phyloP scores from a whole-genome alignment of 2,329 filamentous ascomycete genomes.

The Hypoxylon sp. region DNA sequence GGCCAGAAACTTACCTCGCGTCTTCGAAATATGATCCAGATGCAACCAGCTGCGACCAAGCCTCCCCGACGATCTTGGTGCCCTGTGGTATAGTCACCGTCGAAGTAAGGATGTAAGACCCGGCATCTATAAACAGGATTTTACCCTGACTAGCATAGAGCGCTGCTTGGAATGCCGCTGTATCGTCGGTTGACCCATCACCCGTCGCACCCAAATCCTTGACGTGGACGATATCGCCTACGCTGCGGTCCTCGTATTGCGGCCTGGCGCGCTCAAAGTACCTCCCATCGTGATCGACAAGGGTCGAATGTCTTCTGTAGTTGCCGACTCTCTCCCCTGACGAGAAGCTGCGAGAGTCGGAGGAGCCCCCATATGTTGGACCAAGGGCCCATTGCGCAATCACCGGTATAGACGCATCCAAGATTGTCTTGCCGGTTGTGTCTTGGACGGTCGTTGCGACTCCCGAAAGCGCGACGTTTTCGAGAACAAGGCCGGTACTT shows the following conservation, averaged over 20 bases:
- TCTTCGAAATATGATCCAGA: slow-evolving; percentile 71
- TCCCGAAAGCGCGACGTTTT: too few species aligned
- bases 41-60: slow-evolving; percentile 78
- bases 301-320: too few species aligned
- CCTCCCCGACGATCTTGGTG: slow-evolving; percentile 77
- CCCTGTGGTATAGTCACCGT: slow-evolving; percentile 68
- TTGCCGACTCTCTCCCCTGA: too few species aligned
- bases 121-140: slow-evolving; percentile 8
- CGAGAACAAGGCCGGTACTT: too few species aligned
- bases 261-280: slow-evolving; percentile 51
- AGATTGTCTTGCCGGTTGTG: too few species aligned
- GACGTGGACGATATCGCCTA: slow-evolving; percentile 7
- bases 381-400: too few species aligned
- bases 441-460: too few species aligned
- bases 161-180: slow-evolving; percentile 51
- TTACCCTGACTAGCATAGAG: too few species aligned
- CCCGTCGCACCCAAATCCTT: slow-evolving; percentile 22
- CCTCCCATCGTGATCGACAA: too few species aligned
- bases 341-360: too few species aligned
- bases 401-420: too few species aligned
- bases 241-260: slow-evolving; percentile 54
- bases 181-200: slow-evolving; percentile 52
- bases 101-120: slow-evolving; percentile 46
- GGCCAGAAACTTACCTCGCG: slow-evolving; percentile 50
- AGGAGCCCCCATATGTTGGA: too few species aligned